phyloP scores from a whole-genome alignment of 139 green algal species.

The Nannochloris sp. region DNA sequence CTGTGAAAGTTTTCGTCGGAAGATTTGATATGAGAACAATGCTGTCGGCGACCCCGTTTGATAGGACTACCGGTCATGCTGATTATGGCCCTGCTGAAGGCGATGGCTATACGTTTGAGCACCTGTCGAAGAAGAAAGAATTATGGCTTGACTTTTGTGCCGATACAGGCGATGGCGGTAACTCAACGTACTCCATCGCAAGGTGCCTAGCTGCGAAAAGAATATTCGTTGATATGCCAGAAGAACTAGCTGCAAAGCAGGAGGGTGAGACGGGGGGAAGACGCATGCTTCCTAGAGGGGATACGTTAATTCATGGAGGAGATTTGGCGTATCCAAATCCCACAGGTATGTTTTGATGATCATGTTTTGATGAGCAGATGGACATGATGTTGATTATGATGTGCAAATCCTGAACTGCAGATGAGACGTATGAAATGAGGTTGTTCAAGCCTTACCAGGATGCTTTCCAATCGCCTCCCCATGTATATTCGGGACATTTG shows the following conservation, averaged over 20 bases:
- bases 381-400: background rate
- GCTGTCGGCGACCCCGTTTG: conserved; percentile 37
- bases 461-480: conserved; percentile 62
- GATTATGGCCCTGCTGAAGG: conserved; percentile 39
- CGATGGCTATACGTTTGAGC: conserved; percentile 81
- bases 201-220: conserved; percentile 53
- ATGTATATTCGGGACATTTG: conserved; percentile 60
- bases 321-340: conserved; percentile 85
- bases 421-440: conserved; percentile 68
- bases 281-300: conserved; percentile 46
- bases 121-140: conserved; percentile 46
- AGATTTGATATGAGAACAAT: conserved; percentile 84
- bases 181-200: conserved; percentile 77
- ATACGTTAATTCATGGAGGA: conserved; percentile 67
- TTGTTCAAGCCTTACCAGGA: conserved; percentile 74
- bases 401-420: background rate
- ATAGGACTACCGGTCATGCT: background rate
- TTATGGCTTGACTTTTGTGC: conserved; percentile 86
- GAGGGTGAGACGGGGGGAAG: background rate
- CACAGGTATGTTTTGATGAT: conserved; percentile 6
- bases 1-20: conserved; percentile 79
- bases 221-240: conserved; percentile 27
- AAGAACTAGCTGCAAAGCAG: conserved; percentile 6
- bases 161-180: conserved; percentile 77
- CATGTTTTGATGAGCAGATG: background rate